These are phyloP conservation scores for Musa itinerans DNA, from an alignment of 176 grass and related monocot genomes.

Conservation along the genomic window DNA sequence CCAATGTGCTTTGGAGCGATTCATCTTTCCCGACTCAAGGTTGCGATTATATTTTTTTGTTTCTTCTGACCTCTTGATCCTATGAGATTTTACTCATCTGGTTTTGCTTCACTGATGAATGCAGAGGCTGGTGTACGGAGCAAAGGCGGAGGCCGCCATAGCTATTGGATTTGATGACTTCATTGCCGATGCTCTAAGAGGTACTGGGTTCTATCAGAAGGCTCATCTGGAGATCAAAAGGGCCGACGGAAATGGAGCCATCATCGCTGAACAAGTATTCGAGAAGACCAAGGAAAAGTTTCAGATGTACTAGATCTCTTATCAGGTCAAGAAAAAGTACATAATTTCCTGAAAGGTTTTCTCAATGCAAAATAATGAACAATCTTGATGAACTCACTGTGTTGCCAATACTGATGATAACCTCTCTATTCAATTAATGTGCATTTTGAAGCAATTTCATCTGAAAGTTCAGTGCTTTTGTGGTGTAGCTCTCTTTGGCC, in stretches of 20 bases:
- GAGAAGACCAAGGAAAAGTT: conserved; percentile 94
- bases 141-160: conserved; percentile 89
- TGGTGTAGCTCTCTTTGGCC: too few species aligned
- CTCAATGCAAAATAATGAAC: conserved; percentile 2
- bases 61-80: conserved; percentile 8
- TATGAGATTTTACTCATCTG: background rate
- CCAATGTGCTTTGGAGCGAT: conserved; percentile 98
- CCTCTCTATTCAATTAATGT: background rate
- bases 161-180: conserved; percentile 96
- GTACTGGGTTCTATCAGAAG: conserved; percentile 84
- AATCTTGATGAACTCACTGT: background rate
- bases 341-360: background rate
- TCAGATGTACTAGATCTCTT: conserved; percentile 62
- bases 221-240: conserved; percentile 80
- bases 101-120: conserved; percentile 18
- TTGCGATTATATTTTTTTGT: conserved; percentile 20
- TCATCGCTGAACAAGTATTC: conserved; percentile 90
- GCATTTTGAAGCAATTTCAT: background rate
- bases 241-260: conserved; percentile 74
- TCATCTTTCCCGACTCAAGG: conserved; percentile 92
- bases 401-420: background rate
- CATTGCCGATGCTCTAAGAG: conserved; percentile 90
- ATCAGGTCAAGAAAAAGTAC: too few species aligned
- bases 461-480: too few species aligned
- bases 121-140: conserved; percentile 93